Evolutionary conservation across 352 stramenopile species (phyloP).

Genomic region (Phytopythium helicoides): DNA sequence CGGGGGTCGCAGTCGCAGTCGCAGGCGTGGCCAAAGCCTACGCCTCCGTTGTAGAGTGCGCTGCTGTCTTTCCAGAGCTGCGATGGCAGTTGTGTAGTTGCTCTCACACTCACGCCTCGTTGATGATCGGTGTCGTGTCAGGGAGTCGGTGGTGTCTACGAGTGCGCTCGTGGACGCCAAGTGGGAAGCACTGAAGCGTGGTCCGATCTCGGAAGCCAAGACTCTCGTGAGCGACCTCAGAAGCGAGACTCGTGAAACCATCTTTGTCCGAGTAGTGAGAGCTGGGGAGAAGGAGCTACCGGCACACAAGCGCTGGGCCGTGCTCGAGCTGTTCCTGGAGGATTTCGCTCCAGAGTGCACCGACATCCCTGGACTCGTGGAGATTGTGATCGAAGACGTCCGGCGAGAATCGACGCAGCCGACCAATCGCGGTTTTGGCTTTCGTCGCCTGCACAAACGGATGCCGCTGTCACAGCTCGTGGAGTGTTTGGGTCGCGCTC

Average conservation of each 20-base stretch:
- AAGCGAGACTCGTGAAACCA: conserved; percentile 19
- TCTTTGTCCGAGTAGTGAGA: conserved; percentile 12
- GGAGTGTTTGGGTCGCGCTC: conserved; percentile 17
- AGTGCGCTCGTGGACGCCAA: conserved; percentile 18
- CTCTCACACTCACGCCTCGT: too few species aligned
- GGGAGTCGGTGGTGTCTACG: conserved; percentile 15
- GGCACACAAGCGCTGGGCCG: conserved; percentile 14
- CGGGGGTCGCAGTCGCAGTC: too few species aligned
- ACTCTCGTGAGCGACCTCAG: too few species aligned
- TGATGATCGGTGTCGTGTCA: too few species aligned
- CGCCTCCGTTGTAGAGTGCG: too few species aligned
- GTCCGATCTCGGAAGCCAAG: too few species aligned
- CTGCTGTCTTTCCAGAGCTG: neutral
- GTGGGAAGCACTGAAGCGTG: conserved; percentile 8
- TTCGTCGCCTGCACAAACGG: conserved; percentile 23
- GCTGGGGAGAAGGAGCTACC: conserved; percentile 1
- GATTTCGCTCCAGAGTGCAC: conserved; percentile 36
- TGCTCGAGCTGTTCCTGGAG: conserved; percentile 40
- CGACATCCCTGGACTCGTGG: conserved; percentile 35
- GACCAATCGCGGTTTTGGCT: conserved; percentile 36
- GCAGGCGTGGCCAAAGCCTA: too few species aligned
- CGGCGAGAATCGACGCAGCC: conserved; percentile 11
- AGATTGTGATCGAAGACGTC: conserved; percentile 44
- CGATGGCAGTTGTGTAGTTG: too few species aligned
- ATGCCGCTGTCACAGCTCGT: conserved; percentile 37